These are phyloP conservation scores for Cladosporium cucumerinum DNA, from an alignment of 2,329 filamentous ascomycete genomes.

Conservation along the genomic window DNA sequence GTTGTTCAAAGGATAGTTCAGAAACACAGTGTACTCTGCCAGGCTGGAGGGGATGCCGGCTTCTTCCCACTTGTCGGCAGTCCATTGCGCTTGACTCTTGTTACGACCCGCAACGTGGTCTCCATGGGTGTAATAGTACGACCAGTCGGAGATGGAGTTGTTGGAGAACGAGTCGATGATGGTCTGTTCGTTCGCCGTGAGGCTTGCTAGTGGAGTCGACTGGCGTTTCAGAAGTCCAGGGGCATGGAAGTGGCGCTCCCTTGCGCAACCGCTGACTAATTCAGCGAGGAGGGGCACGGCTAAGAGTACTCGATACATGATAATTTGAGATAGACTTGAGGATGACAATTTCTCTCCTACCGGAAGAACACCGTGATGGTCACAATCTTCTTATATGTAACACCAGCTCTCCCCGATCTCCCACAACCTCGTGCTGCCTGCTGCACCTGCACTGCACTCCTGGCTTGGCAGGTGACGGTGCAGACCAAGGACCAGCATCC, in stretches of 20 bases:
- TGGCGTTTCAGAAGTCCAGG: constrained; percentile 12
- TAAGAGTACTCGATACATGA: constrained; percentile 6
- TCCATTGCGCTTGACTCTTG: constrained; percentile 46
- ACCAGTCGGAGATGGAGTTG: constrained; percentile 33
- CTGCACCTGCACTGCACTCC: neutral
- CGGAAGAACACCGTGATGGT: constrained; percentile 6
- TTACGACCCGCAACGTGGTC: constrained; percentile 47
- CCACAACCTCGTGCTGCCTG: neutral
- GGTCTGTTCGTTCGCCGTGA: constrained; percentile 39
- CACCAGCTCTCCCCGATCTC: neutral
- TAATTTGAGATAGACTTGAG: neutral
- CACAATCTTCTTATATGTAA: neutral
- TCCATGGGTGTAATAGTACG: constrained; percentile 41
- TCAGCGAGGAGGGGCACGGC: neutral
- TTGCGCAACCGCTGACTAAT: constrained; percentile 13
- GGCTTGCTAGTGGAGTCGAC: constrained; percentile 18
- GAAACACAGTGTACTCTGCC: constrained; percentile 39
- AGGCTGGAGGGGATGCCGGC: constrained; percentile 42
- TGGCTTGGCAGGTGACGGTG: constrained; percentile 10
- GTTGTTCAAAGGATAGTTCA: constrained; percentile 46
- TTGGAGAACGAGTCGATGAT: constrained; percentile 42
- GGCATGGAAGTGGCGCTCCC: constrained; percentile 16
- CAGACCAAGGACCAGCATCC: neutral
- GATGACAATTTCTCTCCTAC: neutral
- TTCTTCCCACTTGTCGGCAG: constrained; percentile 43